Base-by-base conservation (phyloP, 176 grass and related monocot genomes). In the Phoenix roebelenii region DNA sequence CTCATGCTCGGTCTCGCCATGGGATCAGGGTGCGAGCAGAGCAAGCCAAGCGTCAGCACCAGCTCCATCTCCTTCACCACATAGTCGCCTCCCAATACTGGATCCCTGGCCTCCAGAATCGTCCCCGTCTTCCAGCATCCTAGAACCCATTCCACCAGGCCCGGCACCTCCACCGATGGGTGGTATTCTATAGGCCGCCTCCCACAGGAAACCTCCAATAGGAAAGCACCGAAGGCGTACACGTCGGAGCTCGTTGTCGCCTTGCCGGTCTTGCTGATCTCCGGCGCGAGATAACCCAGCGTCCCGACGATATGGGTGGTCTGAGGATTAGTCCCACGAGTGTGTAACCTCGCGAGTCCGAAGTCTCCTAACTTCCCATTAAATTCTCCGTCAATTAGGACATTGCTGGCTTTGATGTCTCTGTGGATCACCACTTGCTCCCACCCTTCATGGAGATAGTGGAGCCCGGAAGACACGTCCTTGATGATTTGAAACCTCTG, bases 341-440 rank as follows among this genome's bases (percentile, higher is more conserved):
- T 74, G 53, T 91, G 59, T 1, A 91, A 79, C 61, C 81, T 74
- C 5, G 92, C 92, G 5, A 97, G 76, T 61, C 92, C 87, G 26
- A 97, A 97, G 69, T 97, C 87, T 30, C 92, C 81, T 7, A 97
- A 72, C 72, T 79, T 90, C 16, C 62, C 92, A 61, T 91, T 91
- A 75, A 85, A 75, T 15, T 79, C 62, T 28, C 14, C 66, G 57
- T 97, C 92, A 17, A 97, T 87, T 17, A 97, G 84, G 20, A 97
- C 81, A 69, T 97, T 97, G 23, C 66, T 65, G 14, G 92, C 30
- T 61, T 97, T 97, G 23, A 97, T 84, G 75, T 97, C 92, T 18
- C 92, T 77, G 72, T 97, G 89, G 64, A 95, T 78, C 60, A 95
- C 89, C 64, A 95, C 81, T 64, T 95, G 85, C 52, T 95, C 85